These are phyloP conservation scores for Pseudopyricularia cyperi DNA, from an alignment of 2,329 filamentous ascomycete species.

Conservation along the genomic window DNA sequence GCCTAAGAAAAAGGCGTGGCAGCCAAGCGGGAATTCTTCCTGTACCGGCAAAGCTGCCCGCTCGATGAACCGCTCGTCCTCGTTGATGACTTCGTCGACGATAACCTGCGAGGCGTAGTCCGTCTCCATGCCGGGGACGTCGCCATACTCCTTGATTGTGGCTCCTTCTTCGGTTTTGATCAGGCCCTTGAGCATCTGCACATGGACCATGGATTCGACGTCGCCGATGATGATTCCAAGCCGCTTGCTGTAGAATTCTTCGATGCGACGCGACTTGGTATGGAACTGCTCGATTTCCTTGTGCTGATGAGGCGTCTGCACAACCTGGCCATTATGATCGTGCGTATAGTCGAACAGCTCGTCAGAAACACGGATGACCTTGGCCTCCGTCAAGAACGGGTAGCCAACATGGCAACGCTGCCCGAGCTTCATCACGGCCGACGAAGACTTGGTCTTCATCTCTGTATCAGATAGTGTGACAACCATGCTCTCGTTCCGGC, in stretches of 20 bases:
- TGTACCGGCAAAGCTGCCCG: constrained; percentile 75
- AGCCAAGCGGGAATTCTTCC: constrained; percentile 77
- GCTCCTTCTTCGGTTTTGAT: constrained; percentile 84
- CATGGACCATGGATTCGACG: constrained; percentile 80
- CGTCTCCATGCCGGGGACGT: constrained; percentile 72
- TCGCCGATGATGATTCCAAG: constrained; percentile 76
- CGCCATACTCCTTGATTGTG: constrained; percentile 82
- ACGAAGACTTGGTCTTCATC: constrained; percentile 52
- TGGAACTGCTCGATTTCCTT: constrained; percentile 72
- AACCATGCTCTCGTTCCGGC: constrained; percentile 91
- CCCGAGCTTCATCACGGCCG: constrained; percentile 69
- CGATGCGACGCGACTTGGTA: constrained; percentile 72
- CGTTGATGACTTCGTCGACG: constrained; percentile 79
- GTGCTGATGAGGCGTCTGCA: constrained; percentile 57
- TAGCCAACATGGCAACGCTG: constrained; percentile 85
- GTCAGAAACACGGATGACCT: constrained; percentile 78
- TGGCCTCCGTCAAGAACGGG: constrained; percentile 89
- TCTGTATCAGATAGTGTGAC: constrained; percentile 71
- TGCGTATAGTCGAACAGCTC: constrained; percentile 83
- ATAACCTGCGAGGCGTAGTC: constrained; percentile 86
- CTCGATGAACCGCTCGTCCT: constrained; percentile 89
- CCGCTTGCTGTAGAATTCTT: constrained; percentile 79
- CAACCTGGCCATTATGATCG: constrained; percentile 50
- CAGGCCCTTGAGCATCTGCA: constrained; percentile 87
- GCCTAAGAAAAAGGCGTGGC: constrained; percentile 83